Evolutionary conservation across 1,284 basidiomycete species (phyloP), one percentile per base, ranked within the genome.

Genomic region (Amylostereum areolatum): DNA sequence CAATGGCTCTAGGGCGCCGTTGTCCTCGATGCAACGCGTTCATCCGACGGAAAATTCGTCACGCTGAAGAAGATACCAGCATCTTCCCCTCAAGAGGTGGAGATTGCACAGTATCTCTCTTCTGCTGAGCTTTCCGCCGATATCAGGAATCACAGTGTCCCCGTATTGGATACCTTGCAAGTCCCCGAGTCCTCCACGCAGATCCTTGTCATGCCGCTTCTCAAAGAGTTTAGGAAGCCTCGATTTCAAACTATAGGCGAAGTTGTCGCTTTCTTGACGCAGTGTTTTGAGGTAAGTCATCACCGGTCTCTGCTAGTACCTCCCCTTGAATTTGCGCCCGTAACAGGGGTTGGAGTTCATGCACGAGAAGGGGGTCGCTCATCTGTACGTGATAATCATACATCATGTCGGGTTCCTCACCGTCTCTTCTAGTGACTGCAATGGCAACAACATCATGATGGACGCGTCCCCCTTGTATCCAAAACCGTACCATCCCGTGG

Each of bases 371-470:
- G 51, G 62, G 32, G 59, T 73, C n/a, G 69, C 66, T 3, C 71
- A 74, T 53, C 55, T 69, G 72, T 68, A 46, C 4, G 57, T 6
- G n/a, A 6, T 27, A 8, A 11, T 43, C 24, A 4, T 12, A 6
- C 4, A 28, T 28, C 39, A 5, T n/a, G n/a, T n/a, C n/a, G n/a
- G n/a, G n/a, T n/a, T n/a, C n/a, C n/a, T n/a, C n/a, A n/a, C n/a
- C n/a, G n/a, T n/a, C n/a, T n/a, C n/a, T n/a, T n/a, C n/a, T 32
- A 75, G 74, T 1, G 72, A 75, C 50, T 63, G 62, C 39, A 59
- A 63, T 43, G 32, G 32, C 8, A 35, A 49, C 9, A 72, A 72
- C 37, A 59, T 71, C n/a, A 64, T 72, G 62, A 60, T 70, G 50
- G 71, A 73, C 45, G 62, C 62, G 0, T 33, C 47, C 6, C 41